Base-by-base conservation (phyloP, 208 protist genomes). In the Crithidia fasciculata region DNA sequence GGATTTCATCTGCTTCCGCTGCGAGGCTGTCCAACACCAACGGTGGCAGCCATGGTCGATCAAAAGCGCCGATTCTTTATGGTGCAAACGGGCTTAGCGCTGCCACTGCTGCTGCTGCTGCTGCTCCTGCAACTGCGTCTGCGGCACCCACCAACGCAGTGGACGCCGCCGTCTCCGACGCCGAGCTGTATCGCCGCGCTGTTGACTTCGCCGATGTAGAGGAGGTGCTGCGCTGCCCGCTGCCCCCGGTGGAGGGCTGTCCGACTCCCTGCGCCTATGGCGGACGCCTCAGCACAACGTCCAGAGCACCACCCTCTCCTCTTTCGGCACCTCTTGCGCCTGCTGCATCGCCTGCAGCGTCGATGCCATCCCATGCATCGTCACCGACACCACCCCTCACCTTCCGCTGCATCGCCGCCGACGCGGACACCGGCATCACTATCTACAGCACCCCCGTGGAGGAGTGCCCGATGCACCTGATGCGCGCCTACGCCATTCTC, bases 401-500 rank as follows among this genome's bases (percentile, higher is more conserved):
- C n/a, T 95, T 92, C 69, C 70, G 58, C 16, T 77, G 69, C 65
- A 84, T 92, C 62, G 81, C 75, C 7, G 74, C 69, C 4, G 84
- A 95, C 71, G 18, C 9, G 2, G 54, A 76, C 16, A 79, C 70
- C 36, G 85, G 81, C 15, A 84, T 89, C 40, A 68, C 64, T 10
- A 60, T 95, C 19, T 88, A 82, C 78, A 95, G 87, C 50, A 62
- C 85, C 15, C 81, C 87, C 0, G 85, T 92, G 8, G 81, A 86
- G 67, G 60, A 82, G 37, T 91, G 74, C 44, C 83, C 88, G 13
- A 85, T 95, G 44, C 86, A 92, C 54, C 58, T 95, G 44, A 93
- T 95, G 86, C 84, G 86, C 15, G 86, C 85, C n/a, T 79, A 82
- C 53, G 83, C 72, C 37, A 62, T 85, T 40, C 81, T 95, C 62